Base-by-base conservation (phyloP, 2,329 filamentous ascomycete genomes). In the Tolypocladium guangdongense region DNA sequence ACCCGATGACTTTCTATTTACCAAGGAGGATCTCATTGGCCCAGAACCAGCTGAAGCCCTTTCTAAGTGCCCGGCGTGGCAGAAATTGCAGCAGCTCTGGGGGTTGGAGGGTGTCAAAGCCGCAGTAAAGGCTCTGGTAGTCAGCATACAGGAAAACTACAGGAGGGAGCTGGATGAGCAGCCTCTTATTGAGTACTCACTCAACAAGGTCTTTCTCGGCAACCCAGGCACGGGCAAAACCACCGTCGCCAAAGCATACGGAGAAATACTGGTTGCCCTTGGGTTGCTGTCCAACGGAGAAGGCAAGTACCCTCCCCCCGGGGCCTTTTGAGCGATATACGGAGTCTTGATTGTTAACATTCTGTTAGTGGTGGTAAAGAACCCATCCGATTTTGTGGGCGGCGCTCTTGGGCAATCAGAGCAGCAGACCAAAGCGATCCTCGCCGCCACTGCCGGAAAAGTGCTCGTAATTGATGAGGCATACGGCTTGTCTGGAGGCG, bases 381-480 rank as follows among this genome's bases (percentile, higher is more conserved):
- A 83, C 41, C 87, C 87, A 0, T 70, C 86, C 0, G 88, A 92
- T 59, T 91, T 92, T 60, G 71, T 90, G 1, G 86, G 86, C 0
- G 68, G 66, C 10, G 72, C 63, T 0, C 56, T 92, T 0, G 88
- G 88, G 0, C 71, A 77, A 1, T 90, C 87, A 0, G 87, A 92
- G 64, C 72, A 76, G 2, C 81, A 83, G 36, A 91, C 87, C 0
- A 91, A 88, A 58, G 83, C 73, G 0, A 90, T 91, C 7, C 72
- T 92, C 0, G 80, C 78, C 0, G 70, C 82, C 0, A 82, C 84
- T 0, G 58, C 77, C 0, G 88, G 88, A 0, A 92, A 91, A 58
- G 86, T 91, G 0, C 75, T 92, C 0, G 80, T 92, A 16, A 90
- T 92, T 3, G 88, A 92, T 56, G 88, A 93, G 62, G 87, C 87